These are phyloP conservation scores for Globisporangium carolinianum DNA, from an alignment of 352 stramenopile species.

Conservation along the genomic window DNA sequence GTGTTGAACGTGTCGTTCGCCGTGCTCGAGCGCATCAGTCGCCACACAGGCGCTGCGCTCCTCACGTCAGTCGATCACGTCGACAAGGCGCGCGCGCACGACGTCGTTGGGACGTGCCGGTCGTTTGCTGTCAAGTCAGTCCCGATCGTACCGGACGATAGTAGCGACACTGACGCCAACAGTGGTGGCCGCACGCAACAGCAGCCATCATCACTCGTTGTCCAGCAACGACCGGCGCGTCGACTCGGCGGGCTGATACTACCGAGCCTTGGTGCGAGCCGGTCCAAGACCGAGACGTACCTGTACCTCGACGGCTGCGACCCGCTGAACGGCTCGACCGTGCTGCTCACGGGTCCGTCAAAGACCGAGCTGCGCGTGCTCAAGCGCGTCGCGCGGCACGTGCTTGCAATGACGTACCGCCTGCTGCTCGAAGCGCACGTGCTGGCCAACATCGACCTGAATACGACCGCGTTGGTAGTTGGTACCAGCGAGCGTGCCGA, in stretches of 20 bases:
- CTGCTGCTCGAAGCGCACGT: conserved; percentile 94
- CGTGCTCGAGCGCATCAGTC: conserved; percentile 89
- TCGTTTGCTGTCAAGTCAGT: conserved; percentile 68
- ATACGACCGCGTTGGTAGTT: conserved; percentile 20
- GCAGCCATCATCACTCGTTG: not conserved
- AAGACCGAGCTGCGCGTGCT: conserved; percentile 88
- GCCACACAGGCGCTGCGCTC: conserved; percentile 91
- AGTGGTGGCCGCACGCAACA: not conserved
- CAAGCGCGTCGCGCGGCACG: conserved; percentile 87
- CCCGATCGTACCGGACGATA: conserved; percentile 33
- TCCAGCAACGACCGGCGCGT: conserved; percentile 1
- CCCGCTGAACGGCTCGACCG: conserved; percentile 90
- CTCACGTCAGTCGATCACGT: conserved; percentile 93
- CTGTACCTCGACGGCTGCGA: conserved; percentile 94
- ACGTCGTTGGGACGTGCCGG: conserved; percentile 57
- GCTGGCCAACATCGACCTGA: conserved; percentile 83
- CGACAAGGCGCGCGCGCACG: conserved; percentile 31
- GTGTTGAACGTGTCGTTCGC: conserved; percentile 93
- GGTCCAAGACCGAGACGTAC: conserved; percentile 76
- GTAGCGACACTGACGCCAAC: conserved; percentile 10
- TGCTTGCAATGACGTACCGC: conserved; percentile 94
- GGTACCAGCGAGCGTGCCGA: not conserved
- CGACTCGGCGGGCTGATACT: not conserved
- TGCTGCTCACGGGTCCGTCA: conserved; percentile 89
- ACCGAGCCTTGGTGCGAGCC: not conserved